phyloP scores from a whole-genome alignment of 2,329 filamentous ascomycete species.

The Talaromyces sp. region DNA sequence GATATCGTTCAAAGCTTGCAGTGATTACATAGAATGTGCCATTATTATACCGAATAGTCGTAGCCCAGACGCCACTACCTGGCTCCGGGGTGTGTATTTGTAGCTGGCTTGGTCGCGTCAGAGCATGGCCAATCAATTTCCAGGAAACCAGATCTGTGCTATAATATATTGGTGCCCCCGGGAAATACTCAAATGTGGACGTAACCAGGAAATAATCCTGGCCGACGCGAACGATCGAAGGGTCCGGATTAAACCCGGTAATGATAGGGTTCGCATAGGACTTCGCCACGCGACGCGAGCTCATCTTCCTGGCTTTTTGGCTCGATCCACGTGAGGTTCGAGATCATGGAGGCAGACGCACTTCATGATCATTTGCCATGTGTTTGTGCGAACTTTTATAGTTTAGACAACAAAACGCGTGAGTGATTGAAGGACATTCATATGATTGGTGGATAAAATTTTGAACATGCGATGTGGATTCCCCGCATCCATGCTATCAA shows the following conservation, averaged over 20 bases:
- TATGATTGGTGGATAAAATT: conserved; percentile 9
- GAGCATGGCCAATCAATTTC: conserved; percentile 30
- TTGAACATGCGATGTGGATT: not conserved
- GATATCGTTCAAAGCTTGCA: conserved; percentile 22
- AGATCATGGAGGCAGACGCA: not conserved
- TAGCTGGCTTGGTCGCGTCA: conserved; percentile 22
- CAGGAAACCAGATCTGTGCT: conserved; percentile 46
- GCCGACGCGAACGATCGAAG: conserved; percentile 43
- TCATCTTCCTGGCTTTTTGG: not conserved
- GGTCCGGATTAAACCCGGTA: conserved; percentile 48
- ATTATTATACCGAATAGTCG: conserved; percentile 40
- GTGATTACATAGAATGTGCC: conserved; percentile 43
- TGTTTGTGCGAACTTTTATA: not conserved
- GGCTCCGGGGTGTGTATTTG: conserved; percentile 39
- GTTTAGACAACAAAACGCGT: not conserved
- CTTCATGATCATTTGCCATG: not conserved
- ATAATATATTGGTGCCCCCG: conserved; percentile 46
- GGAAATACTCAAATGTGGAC: conserved; percentile 47
- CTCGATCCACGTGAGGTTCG: not conserved
- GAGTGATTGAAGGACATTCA: not conserved
- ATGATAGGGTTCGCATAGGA: conserved; percentile 41
- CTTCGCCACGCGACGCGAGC: not conserved
- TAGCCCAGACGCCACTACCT: conserved; percentile 41
- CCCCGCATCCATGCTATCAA: not conserved
- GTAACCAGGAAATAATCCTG: conserved; percentile 46